Base-by-base conservation (phyloP, 345 rosid genomes). In the Rhodamnia argentea region DNA sequence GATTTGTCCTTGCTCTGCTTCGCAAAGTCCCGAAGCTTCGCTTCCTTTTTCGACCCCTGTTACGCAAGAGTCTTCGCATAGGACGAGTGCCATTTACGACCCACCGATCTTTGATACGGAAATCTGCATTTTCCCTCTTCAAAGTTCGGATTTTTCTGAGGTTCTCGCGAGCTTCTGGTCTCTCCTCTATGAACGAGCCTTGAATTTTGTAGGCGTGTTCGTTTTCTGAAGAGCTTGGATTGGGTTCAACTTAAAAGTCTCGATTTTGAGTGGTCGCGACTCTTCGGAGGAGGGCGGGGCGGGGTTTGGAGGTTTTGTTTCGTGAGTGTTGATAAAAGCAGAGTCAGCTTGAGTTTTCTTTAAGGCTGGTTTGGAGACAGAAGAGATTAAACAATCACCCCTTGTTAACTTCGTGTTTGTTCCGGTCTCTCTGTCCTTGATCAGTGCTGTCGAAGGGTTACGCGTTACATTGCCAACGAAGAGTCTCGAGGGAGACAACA, bases 271-370 rank as follows among this genome's bases (percentile, higher is more conserved):
- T 53, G 83, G 89, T 82, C 56, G 75, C 87, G 74, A 81, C 85
- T 82, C 70, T 57, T 84, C 78, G 13, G 13, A 47, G 70, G 88
- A 84, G 83, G 55, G 52, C 52, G 52, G 52, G 14, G 52, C 52
- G 52, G 83, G 59, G 12, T 26, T 53, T 24, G 32, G 83, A 44
- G 53, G 86, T 53, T 90, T 83, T 50, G 74, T 91, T 86, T 86
- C 93, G 88, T 91, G 87, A 82, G 76, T 83, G 78, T 62, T 89
- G 93, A 87, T 87, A 89, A 85, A 91, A 88, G 88, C 88, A 86
- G 89, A 83, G 87, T 32, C 16, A 62, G 87, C 84, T 92, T 75
- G 91, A 94, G 92, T 90, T 90, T 90, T 85, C 91, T 92, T 90
- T 27, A 89, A 90, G 93, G 84, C 57, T 70, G 85, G 83, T 85